Evolutionary conservation across 148 eudicot genomes (phyloP), one percentile per base, ranked within the genome.

Genomic region (Heliamphora exappendiculata): DNA sequence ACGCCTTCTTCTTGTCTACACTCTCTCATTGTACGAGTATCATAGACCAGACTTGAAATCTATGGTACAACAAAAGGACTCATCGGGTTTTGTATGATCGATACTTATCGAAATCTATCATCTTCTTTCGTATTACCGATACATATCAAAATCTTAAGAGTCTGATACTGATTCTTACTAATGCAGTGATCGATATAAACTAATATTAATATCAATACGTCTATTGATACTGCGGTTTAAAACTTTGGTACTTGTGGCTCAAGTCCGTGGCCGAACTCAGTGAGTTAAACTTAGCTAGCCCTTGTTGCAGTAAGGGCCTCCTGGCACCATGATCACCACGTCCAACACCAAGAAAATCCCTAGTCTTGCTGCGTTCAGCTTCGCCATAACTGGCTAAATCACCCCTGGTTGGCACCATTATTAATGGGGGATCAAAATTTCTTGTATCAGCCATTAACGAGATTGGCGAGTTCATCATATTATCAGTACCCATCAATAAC

Each of bases 331-430:
- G 57, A 9, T 69, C 74, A 13, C 74, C 73, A 70, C 79, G 79
- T 72, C 85, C 86, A 4, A 86, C 89, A 0, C 89, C 89, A 37
- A 86, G 86, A 78, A 86, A 86, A 81, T 86, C 89, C 45, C 89
- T 74, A 2, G 89, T 86, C 47, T 83, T 20, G 26, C 84, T 70
- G 11, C 76, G 73, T 50, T 79, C 79, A 14, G 13, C 78, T 71
- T 75, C 78, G 44, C 34, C 24, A 42, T 53, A 53, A 69, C 72
- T 63, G 20, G 63, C 28, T 72, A 31, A 70, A 76, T 11, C 33
- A 10, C 10, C 55, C 0, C 3, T 17, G 22, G 2, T 51, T 19
- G 50, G 50, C 50, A 51, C 19, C 3, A 19, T 16, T 16, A 1
- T 17, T 17, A 16, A n/a, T n/a, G n/a, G 16, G 50, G 24, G 50